Evolutionary conservation across 2,329 filamentous ascomycete genomes (phyloP), one percentile per base, ranked within the genome.

Genomic region (Curvularia eragrostidis): DNA sequence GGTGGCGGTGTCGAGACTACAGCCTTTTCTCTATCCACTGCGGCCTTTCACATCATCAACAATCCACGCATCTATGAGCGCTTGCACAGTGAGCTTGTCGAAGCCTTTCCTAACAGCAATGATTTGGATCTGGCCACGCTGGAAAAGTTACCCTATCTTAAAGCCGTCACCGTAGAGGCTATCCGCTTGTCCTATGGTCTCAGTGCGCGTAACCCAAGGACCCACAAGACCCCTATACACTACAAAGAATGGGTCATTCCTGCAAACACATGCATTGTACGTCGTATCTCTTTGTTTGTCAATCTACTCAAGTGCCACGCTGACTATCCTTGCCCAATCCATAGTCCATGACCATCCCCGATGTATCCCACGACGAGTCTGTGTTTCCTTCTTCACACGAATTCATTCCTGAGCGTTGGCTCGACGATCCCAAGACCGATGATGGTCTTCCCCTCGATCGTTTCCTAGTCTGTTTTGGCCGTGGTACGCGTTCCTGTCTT

Each of bases 381-480:
- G 15, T 36, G 5, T 36, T 36, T 6, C 34, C 34, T 9, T 42
- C 39, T 19, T 42, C 39, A 5, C 21, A 42, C 21, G 39, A 42
- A 12, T 81, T 78, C 51, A 65, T 75, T 3, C 78, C 79, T 0
- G 76, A 80, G 53, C 74, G 79, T 30, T 81, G 79, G 78, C 63
- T 80, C 34, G 65, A 64, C 34, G 56, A 67, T 9, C 62, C 68
- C 3, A 63, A 71, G 48, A 72, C 70, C 0, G 46, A 52, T 0
- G 68, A 74, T 21, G 73, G 75, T 4, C 65, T 74, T 19, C 67
- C 72, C 1, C 63, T 78, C 5, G 75, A 77, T n/a, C 72, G 73
- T 28, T 81, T 77, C 56, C 71, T 79, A 47, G 74, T 81, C 5
- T 70, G 69, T 0, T 81, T 81, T 56, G 71, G 74, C 2, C 75